Evolutionary conservation across 768 basidiomycete species (phyloP), one percentile per base, ranked within the genome.

Genomic region (Mycena polygramma): DNA sequence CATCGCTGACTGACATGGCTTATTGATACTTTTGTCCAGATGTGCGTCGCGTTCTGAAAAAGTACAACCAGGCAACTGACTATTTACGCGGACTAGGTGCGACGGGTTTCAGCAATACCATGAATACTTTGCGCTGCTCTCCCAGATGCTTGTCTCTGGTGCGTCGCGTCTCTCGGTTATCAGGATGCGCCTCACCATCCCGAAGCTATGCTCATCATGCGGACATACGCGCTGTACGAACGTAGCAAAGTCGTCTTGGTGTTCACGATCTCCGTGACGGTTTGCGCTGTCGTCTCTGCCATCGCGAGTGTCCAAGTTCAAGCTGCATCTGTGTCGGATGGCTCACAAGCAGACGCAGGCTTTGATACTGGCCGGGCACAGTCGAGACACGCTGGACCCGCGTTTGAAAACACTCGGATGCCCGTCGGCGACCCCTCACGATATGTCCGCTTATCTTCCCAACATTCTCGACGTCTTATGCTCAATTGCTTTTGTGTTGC

Each of bases 221-320:
- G 72, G 5, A 73, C 72, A n/a, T 73, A 69, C 19, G 72, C 68
- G 2, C 51, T 73, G 11, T 69, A 73, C 60, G 64, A 67, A 30
- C 63, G 65, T n/a, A 67, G 67, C 39, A 73, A 69, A 30, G 14
- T 19, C 6, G 43, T 69, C 30, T 51, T 73, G 39, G 60, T 48
- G 13, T 24, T 63, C 17, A 69, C 48, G 60, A 7, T 67, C 20
- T 24, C 17, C 4, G 68, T 73, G 20, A 61, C 54, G 22, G 2
- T 69, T 17, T 54, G 11, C 41, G 68, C 62, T 7, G 13, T 59
- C n/a, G 48, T 26, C 26, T 39, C 30, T 52, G 65, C 52, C 13
- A 15, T 63, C 30, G 65, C 63, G 24, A 24, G 57, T 19, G 22
- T 13, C 4, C 3, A 26, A 22, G 7, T 19, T 26, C 43, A 6